Evolutionary conservation across 768 basidiomycete species (phyloP).

Genomic region (Dacryopinax spathularia): DNA sequence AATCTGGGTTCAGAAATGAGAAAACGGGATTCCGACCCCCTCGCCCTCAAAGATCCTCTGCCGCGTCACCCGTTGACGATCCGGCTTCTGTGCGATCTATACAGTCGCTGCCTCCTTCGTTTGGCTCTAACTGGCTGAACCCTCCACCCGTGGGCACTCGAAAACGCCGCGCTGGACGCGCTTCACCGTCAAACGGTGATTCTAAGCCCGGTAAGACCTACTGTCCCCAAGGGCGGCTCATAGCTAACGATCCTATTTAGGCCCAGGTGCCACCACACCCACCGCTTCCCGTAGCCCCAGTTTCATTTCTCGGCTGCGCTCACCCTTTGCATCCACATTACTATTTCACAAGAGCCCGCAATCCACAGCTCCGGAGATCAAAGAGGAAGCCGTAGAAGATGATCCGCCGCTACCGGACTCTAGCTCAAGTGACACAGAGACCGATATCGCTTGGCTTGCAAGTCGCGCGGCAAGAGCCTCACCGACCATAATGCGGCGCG

Average conservation of each 20-base stretch:
- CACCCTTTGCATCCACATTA: not conserved
- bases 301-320: not conserved
- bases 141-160: not conserved
- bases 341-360: not conserved
- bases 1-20: not conserved
- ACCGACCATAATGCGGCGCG: not conserved
- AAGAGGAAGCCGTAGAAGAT: not conserved
- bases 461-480: not conserved
- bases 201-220: not conserved
- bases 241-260: not conserved
- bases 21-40: not conserved
- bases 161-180: not conserved
- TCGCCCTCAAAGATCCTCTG: not conserved
- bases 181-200: not conserved
- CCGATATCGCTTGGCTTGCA: not conserved
- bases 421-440: not conserved
- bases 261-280: not conserved
- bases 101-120: not conserved
- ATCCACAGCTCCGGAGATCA: not conserved
- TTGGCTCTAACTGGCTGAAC: not conserved
- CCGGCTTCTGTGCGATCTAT: not conserved
- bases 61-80: not conserved
- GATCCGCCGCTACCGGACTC: not conserved
- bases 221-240: not conserved
- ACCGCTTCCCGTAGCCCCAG: not conserved